These are phyloP conservation scores for Zygoascus tannicola DNA, from an alignment of 805 yeast species.

Conservation along the genomic window DNA sequence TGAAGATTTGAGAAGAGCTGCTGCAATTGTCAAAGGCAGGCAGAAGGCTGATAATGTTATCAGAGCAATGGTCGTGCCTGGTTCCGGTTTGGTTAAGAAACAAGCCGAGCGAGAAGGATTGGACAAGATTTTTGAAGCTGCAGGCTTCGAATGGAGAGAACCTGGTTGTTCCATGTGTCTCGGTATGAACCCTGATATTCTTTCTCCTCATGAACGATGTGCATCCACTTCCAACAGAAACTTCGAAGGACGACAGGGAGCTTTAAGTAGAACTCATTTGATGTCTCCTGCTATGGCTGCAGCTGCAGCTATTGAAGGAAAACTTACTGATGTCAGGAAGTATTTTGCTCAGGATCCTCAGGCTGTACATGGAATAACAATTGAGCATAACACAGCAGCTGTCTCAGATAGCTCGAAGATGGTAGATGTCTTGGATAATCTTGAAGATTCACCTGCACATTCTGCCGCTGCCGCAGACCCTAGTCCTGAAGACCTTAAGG, in stretches of 20 bases:
- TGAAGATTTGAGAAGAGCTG: conserved; percentile 94
- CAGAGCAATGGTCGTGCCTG: conserved; percentile 84
- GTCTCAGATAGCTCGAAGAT: conserved; percentile 1
- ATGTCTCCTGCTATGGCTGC: conserved; percentile 99
- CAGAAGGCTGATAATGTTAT: conserved; percentile 74
- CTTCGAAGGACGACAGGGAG: conserved; percentile 99
- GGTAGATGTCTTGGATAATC: conserved; percentile 19
- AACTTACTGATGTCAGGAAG: conserved; percentile 82
- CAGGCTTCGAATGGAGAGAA: conserved; percentile 98
- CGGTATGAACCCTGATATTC: conserved; percentile 98
- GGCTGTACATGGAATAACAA: conserved; percentile 26
- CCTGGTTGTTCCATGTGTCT: conserved; percentile 99
- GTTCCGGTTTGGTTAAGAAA: conserved; percentile 87
- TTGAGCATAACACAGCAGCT: conserved; percentile 20
- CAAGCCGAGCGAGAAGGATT: conserved; percentile 95
- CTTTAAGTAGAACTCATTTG: conserved; percentile 86
- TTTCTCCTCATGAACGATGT: conserved; percentile 92
- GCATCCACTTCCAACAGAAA: conserved; percentile 98
- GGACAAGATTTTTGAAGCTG: conserved; percentile 79
- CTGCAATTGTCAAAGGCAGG: conserved; percentile 83
- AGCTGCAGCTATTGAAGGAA: conserved; percentile 91
- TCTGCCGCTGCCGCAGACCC: conserved; percentile 42
- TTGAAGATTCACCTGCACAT: conserved; percentile 50
- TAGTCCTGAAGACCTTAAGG: conserved; percentile 14
- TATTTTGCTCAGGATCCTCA: conserved; percentile 36